phyloP scores from a whole-genome alignment of 768 basidiomycete genomes.

The Lactarius hengduanensis region DNA sequence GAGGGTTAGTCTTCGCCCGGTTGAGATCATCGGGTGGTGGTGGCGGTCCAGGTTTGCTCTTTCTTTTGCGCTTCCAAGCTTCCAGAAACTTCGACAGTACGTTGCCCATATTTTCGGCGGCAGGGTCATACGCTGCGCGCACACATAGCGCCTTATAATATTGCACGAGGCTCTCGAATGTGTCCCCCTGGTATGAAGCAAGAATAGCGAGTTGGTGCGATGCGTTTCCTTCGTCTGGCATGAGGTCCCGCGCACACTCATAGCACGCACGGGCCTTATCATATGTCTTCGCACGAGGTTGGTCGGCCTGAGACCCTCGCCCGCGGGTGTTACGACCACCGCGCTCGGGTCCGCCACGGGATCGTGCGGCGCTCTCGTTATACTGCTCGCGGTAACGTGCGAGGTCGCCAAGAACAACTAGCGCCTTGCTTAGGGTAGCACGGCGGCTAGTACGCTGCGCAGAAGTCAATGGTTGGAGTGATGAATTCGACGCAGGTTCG shows the following conservation, averaged over 20 bases:
- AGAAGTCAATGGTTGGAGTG: conserved; percentile 37
- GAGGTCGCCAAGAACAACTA: conserved; percentile 92
- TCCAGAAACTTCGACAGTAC: conserved; percentile 67
- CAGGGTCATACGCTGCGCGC: conserved; percentile 80
- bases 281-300: conserved; percentile 50
- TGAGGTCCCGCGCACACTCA: conserved; percentile 75
- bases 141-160: conserved; percentile 93
- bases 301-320: conserved; percentile 40
- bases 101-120: conserved; percentile 77
- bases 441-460: conserved; percentile 62
- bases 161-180: conserved; percentile 76
- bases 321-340: conserved; percentile 51
- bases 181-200: conserved; percentile 78
- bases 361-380: conserved; percentile 65
- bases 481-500: conserved; percentile 43
- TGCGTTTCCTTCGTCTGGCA: conserved; percentile 89
- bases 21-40: conserved; percentile 39
- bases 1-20: conserved; percentile 50
- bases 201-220: conserved; percentile 96
- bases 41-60: conserved; percentile 38
- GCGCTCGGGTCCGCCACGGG: conserved; percentile 68
- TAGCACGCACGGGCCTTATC: conserved; percentile 78
- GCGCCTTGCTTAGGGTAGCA: conserved; percentile 79
- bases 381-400: conserved; percentile 92
- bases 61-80: conserved; percentile 48